Conservation (phyloP, 306 rosid species). For the Quercus parvula region DNA sequence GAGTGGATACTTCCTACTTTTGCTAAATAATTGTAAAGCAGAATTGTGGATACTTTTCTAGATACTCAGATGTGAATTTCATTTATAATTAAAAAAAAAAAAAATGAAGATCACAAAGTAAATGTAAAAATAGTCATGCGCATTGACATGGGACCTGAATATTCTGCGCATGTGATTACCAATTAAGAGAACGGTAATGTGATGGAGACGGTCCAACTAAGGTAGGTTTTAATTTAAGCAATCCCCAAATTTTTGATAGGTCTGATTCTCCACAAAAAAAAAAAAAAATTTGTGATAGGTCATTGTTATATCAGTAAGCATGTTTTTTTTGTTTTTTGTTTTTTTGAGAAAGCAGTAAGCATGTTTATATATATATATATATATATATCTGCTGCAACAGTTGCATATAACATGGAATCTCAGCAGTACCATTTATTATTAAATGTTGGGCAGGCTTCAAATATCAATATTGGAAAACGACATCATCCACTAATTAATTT, state of each 20-base stretch:
- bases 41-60: too few relatives aligned
- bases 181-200: background rate
- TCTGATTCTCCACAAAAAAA: background rate
- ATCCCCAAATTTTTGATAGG: background rate
- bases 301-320: background rate
- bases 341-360: too few relatives aligned
- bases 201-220: constrained; percentile 31
- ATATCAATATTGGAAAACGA: background rate
- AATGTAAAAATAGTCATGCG: background rate
- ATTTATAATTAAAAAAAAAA: too few relatives aligned
- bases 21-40: too few relatives aligned
- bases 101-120: too few relatives aligned
- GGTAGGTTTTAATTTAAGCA: background rate
- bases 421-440: background rate
- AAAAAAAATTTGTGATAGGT: background rate
- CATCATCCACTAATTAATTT: too few relatives aligned
- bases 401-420: background rate
- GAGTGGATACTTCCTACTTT: too few relatives aligned
- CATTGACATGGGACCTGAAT: background rate
- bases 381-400: background rate
- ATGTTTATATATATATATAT: background rate
- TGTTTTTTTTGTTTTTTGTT: too few relatives aligned
- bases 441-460: background rate
- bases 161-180: background rate
- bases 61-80: too few relatives aligned